phyloP scores from a whole-genome alignment of 2,329 filamentous ascomycete genomes.

The Davidsoniella australis region DNA sequence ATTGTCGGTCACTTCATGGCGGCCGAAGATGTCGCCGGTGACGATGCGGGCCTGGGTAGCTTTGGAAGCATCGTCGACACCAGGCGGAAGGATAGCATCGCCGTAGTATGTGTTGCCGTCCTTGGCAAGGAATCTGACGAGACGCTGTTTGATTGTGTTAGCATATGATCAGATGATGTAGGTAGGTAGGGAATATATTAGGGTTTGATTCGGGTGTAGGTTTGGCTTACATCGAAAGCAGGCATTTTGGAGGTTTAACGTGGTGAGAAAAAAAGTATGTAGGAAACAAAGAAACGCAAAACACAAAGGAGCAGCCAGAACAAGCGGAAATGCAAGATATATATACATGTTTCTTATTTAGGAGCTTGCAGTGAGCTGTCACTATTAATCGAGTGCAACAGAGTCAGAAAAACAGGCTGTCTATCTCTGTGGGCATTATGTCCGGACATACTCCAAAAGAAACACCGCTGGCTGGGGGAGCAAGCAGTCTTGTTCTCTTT shows the following conservation, averaged over 20 bases:
- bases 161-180: slow-evolving; percentile 1
- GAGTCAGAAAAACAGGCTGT: too few species aligned
- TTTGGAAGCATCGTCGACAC: slow-evolving; percentile 42
- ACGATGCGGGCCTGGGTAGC: slow-evolving; percentile 45
- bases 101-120: slow-evolving; percentile 57
- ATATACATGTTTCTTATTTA: too few species aligned
- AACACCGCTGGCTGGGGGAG: too few species aligned
- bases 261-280: neutral
- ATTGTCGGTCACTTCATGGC: slow-evolving; percentile 46
- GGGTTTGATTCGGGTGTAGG: neutral
- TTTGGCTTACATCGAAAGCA: neutral
- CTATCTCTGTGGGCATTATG: too few species aligned
- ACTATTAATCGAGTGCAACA: too few species aligned
- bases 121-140: slow-evolving; percentile 56
- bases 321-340: too few species aligned
- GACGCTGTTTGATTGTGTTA: slow-evolving; percentile 30
- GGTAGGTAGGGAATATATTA: neutral
- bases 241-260: neutral
- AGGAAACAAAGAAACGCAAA: neutral
- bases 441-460: too few species aligned
- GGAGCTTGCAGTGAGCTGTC: too few species aligned
- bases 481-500: too few species aligned
- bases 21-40: slow-evolving; percentile 47
- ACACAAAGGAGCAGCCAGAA: too few species aligned
- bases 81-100: slow-evolving; percentile 50